A percentile compares a stretch with the other conserved stretches of the same genome.
Evolutionary conservation across 2,329 filamentous ascomycete species (phyloP).

Genomic region (Podosphaera aphanis): DNA sequence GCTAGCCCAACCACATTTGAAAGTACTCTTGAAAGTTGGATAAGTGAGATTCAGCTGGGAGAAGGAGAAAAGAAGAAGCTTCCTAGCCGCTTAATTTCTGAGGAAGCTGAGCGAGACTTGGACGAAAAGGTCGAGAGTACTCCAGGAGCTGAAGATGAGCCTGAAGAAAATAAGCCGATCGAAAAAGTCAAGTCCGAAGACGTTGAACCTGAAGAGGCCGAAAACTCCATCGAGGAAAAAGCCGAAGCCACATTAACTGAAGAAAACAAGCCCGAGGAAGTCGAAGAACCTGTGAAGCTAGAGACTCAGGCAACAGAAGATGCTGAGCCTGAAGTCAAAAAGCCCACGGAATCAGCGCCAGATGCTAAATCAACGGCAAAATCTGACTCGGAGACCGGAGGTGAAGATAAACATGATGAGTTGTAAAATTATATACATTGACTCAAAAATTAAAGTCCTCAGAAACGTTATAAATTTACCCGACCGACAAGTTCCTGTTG

Average conservation of each 20-base stretch:
- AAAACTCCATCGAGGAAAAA: neutral
- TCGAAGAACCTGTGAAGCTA: too few relatives aligned
- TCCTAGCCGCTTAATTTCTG: slow-evolving; percentile 32
- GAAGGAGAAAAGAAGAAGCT: slow-evolving; percentile 62
- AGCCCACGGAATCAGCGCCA: too few relatives aligned
- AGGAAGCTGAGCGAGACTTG: slow-evolving; percentile 18
- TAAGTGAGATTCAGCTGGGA: slow-evolving; percentile 76
- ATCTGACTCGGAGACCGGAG: neutral
- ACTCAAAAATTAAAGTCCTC: too few relatives aligned
- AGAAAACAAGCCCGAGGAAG: too few relatives aligned
- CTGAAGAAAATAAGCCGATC: neutral
- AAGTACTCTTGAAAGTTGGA: slow-evolving; percentile 52
- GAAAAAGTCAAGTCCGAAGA: neutral
- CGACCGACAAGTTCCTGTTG: too few relatives aligned
- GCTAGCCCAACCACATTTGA: slow-evolving; percentile 13
- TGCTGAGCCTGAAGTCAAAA: too few relatives aligned
- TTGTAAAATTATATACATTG: too few relatives aligned
- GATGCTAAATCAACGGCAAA: too few relatives aligned
- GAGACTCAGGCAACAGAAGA: too few relatives aligned
- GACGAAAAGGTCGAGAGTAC: slow-evolving; percentile 11
- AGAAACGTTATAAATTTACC: too few relatives aligned
- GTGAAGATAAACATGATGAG: neutral
- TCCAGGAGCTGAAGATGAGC: slow-evolving; percentile 7
- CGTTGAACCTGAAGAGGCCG: too few relatives aligned
- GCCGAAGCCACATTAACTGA: neutral